Evolutionary conservation across 2,329 filamentous ascomycete species (phyloP), one percentile per base, ranked within the genome.

Genomic region (Alternaria infectoria): DNA sequence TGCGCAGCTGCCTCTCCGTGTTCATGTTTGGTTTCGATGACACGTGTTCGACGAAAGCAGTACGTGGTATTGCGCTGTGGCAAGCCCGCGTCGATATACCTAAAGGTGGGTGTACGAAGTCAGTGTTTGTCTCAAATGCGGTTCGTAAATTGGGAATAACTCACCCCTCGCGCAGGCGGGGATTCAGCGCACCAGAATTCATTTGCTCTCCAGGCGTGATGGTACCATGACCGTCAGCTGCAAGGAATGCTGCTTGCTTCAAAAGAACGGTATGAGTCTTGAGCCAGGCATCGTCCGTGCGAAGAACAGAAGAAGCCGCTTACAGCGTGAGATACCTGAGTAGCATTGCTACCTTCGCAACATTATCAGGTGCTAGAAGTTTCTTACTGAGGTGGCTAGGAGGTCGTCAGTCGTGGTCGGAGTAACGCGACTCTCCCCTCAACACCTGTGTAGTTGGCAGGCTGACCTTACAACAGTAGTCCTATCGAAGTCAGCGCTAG

Each of bases 261-360:
- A 1, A 5, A 40, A 2, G 9, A 1, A 17, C 1, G 9, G 0
- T 1, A 6, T 40, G 5, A 17, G 3, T 40, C 36, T 10, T 6
- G n/a, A 40, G n/a, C 8, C 8, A 17, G n/a, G 0, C 36, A 6
- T 17, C 2, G n/a, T 40, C 8, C 36, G 2, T 40, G 36, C 36
- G n/a, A 17, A 40, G 36, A 0, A 5, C 11, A 17, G 8, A 2
- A 40, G 4, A 40, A 40, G n/a, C n/a, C 11, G 1, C 0, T 40
- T 3, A 17, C 5, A 17, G 0, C 36, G 2, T 0, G 36, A 11
- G 36, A 1, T 40, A 6, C 15, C 36, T 2, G 1, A 4, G 15
- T 40, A 40, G 15, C 1, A 40, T 40, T 6, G 36, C 36, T 40
- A 11, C 36, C 36, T 40, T 40, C 36, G 1, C 4, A 1, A 40